phyloP scores from a whole-genome alignment of 1,284 basidiomycete species.

The Leccinum pallidistipes region DNA sequence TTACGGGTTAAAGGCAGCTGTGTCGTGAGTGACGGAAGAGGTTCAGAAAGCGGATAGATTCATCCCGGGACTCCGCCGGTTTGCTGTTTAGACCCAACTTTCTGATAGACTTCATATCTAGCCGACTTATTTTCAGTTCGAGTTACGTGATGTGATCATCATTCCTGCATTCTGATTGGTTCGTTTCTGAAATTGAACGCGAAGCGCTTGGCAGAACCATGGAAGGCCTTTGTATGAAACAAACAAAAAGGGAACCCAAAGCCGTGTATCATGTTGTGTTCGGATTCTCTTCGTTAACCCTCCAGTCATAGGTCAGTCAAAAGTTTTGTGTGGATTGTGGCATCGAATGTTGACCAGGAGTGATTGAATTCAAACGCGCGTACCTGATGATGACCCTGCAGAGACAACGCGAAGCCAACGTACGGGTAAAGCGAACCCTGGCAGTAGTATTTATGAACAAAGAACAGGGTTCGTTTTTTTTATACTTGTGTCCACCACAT shows the following conservation, averaged over 20 bases:
- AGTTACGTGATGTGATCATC: constrained; percentile 26
- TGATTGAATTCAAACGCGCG: constrained; percentile 1
- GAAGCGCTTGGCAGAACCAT: constrained; percentile 21
- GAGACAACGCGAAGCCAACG: constrained; percentile 9
- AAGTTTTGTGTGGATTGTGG: neutral
- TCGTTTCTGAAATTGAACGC: constrained; percentile 12
- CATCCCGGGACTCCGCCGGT: constrained; percentile 8
- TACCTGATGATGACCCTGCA: constrained; percentile 9
- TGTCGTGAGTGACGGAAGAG: constrained; percentile 24
- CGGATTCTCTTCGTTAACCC: neutral
- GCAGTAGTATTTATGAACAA: constrained; percentile 18
- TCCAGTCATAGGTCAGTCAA: constrained; percentile 16
- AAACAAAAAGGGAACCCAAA: constrained; percentile 17
- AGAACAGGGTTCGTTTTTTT: constrained; percentile 17
- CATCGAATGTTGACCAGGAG: constrained; percentile 10
- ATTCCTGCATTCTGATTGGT: constrained; percentile 26
- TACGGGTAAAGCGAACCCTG: constrained; percentile 3
- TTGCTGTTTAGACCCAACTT: constrained; percentile 8
- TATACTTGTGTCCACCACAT: constrained; percentile 8
- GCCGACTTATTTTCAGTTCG: constrained; percentile 28
- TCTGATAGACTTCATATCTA: constrained; percentile 27
- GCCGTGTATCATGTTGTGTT: constrained; percentile 5
- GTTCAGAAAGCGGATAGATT: constrained; percentile 19
- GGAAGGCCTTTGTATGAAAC: constrained; percentile 8
- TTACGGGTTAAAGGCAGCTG: constrained; percentile 23